Evolutionary conservation across 2,329 filamentous ascomycete genomes (phyloP).

Genomic region (Paecilomyces sp.): DNA sequence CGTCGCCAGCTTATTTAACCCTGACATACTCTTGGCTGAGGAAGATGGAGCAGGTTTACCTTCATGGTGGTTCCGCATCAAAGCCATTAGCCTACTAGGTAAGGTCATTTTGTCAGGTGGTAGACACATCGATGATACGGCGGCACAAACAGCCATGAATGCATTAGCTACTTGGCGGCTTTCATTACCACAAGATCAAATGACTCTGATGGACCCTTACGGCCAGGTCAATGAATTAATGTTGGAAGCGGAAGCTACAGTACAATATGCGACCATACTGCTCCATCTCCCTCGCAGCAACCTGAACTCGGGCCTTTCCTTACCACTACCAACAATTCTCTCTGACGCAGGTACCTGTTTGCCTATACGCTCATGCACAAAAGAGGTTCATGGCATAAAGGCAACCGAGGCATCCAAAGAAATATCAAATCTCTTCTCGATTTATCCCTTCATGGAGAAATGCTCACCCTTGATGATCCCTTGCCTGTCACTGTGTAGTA

Average conservation of each 20-base stretch:
- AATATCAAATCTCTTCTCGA: constrained; percentile 5
- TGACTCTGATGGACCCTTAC: constrained; percentile 59
- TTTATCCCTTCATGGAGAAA: constrained; percentile 5
- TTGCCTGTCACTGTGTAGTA: constrained; percentile 3
- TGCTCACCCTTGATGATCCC: constrained; percentile 6
- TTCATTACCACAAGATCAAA: constrained; percentile 64
- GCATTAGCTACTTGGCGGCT: constrained; percentile 65
- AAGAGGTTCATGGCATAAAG: constrained; percentile 7
- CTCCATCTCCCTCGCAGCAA: constrained; percentile 67
- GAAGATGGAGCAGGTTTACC: constrained; percentile 64
- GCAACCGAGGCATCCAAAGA: constrained; percentile 8
- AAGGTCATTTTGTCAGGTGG: constrained; percentile 41
- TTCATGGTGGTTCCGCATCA: constrained; percentile 76
- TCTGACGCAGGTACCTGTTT: constrained; percentile 22
- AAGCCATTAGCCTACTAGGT: constrained; percentile 68
- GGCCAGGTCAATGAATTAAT: constrained; percentile 64
- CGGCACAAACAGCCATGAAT: constrained; percentile 50
- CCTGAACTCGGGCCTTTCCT: constrained; percentile 51
- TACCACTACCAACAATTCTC: constrained; percentile 63
- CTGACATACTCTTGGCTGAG: constrained; percentile 47
- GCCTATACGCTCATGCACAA: constrained; percentile 2
- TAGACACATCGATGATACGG: constrained; percentile 32
- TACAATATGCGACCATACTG: constrained; percentile 52
- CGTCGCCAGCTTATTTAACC: no score
- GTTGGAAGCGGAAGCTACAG: constrained; percentile 31